These are phyloP conservation scores for Pseudognaphalium luteoalbum DNA, from an alignment of 129 eudicot species.

Conservation along the genomic window DNA sequence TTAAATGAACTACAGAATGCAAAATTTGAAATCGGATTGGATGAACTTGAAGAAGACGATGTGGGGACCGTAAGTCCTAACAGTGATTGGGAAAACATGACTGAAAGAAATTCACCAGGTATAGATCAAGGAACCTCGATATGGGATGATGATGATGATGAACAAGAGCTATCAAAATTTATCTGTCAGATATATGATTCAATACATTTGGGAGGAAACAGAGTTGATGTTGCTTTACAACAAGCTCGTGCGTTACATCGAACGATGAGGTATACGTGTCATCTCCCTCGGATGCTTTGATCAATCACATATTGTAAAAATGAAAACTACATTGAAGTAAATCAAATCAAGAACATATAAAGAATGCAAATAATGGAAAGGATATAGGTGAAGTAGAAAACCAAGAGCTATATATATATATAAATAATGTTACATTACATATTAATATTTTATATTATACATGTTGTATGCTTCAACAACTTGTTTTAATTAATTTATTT, in stretches of 20 bases:
- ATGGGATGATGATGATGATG: constrained; percentile 83
- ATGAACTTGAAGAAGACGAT: constrained; percentile 54
- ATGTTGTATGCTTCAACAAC: no score
- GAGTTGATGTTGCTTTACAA: constrained; percentile 60
- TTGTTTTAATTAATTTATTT: no score
- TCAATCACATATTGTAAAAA: not conserved
- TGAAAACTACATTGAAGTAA: not conserved
- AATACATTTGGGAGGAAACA: constrained; percentile 59
- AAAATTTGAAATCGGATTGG: constrained; percentile 82
- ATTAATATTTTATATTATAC: no score
- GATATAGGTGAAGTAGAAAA: not conserved
- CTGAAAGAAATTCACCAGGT: constrained; percentile 43
- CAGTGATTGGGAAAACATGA: constrained; percentile 92
- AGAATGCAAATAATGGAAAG: not conserved
- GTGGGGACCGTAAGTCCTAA: constrained; percentile 48
- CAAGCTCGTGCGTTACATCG: constrained; percentile 59
- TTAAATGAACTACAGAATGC: constrained; percentile 48
- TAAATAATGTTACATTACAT: not conserved
- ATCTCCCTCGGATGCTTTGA: constrained; percentile 56
- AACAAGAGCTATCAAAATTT: constrained; percentile 67
- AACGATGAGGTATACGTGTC: constrained; percentile 74
- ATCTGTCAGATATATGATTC: constrained; percentile 58
- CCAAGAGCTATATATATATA: not conserved
- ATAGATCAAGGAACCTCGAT: constrained; percentile 33
- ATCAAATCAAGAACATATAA: not conserved